Evolutionary conservation across 2,329 filamentous ascomycete genomes (phyloP), one percentile per base, ranked within the genome.

Genomic region (Triangularia verruculosa): DNA sequence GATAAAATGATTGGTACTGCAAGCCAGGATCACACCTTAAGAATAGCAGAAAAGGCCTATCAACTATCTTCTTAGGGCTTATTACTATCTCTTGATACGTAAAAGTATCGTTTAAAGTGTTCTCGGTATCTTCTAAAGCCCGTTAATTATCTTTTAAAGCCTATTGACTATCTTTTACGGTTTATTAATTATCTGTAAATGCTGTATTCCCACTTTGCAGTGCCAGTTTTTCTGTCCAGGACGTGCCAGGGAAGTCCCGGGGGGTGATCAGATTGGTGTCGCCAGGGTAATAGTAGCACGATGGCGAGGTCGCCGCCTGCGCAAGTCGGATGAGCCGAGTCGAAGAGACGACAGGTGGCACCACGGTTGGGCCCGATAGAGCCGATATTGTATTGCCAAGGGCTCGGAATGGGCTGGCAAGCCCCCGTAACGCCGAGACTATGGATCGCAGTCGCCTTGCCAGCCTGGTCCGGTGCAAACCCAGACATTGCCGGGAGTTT

Each of bases 331-430:
- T 56, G 53, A 13, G 53, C 53, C 13, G 2, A 1, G 15, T 56
- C 53, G 24, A 28, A 56, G 53, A 56, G 53, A 32, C 53, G 53
- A 27, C 53, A 56, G 53, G 32, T 56, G 24, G 53, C 53, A 4
- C 53, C 53, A 7, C 25, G 20, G 20, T 56, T 27, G 3, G 53
- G 53, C 3, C 53, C 53, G 2, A 56, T 20, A 12, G 53, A 56
- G 2, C 53, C 53, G 15, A 25, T 20, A 8, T 56, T 56, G 20
- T 56, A 56, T 15, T 9, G 2, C n/a, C 30, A 56, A 1, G 53
- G 25, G 30, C 15, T n/a, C 1, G 53, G 53, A 20, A 56, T 56
- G 13, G 24, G 24, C 8, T 30, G 24, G 27, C 53, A 56, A 15
- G 28, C 22, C 8, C 55, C 55, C n/a, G 55, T 22, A 20, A 24